Base-by-base conservation (phyloP, 2,329 filamentous ascomycete genomes). In the Xylaria digitata region DNA sequence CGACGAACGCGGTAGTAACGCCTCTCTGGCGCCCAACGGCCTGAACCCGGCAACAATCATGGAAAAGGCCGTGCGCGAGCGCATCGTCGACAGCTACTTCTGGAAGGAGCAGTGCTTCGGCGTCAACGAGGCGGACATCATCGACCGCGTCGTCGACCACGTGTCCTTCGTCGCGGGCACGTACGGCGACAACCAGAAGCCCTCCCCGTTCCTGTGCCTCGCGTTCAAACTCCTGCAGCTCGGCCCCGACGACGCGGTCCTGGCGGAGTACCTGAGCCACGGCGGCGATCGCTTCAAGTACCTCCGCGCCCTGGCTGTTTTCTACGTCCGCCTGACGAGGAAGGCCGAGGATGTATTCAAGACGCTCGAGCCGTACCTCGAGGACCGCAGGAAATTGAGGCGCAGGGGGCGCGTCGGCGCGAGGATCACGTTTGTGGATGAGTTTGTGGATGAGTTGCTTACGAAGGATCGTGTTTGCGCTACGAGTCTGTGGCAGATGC, bases 21-120 rank as follows among this genome's bases (percentile, higher is more conserved):
- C 90, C 52, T 81, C 89, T 42, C 87, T 96, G 23, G 90, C 96
- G 70, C 94, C 88, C 66, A 90, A 95, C 78, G 94, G 94, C 67
- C 91, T 96, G 76, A 97, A 97, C 82, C 95, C 95, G 0, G 92
- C 94, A n/a, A 94, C 92, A 4, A 92, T 98, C 67, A 92, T 98
- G 86, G 95, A 98, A 80, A 97, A 97, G 79, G 92, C 94, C 46
- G 93, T 97, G 71, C 92, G 92, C 77, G 96, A 99, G 81, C 94
- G 96, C 77, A 97, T 99, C 80, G 89, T 94, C 73, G 94, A 97
- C 77, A 93, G 90, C 60, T 96, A 97, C 82, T 99, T 97, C 83
- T 99, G 94, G 92, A 97, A 97, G 80, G 96, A 98, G 81, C 94
- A 97, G 82, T 97, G 96, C 79, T 99, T 98, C 81, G 96, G 92